Evolutionary conservation across 768 basidiomycete genomes (phyloP).

Genomic region (Hericium erinaceus): DNA sequence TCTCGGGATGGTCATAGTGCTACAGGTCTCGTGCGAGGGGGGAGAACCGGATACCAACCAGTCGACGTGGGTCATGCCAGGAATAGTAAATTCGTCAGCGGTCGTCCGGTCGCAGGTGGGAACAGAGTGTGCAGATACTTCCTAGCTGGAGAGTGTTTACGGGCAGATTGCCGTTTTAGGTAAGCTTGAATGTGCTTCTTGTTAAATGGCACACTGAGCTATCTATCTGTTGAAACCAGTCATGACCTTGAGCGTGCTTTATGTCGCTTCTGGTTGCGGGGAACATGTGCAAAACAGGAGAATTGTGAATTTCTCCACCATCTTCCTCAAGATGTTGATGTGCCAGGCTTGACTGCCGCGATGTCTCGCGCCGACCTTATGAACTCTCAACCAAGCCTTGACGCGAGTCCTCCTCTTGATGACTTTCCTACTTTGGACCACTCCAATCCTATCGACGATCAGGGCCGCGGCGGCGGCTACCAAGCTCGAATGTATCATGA

Average conservation of each 20-base stretch:
- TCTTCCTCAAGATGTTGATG: constrained; percentile 78
- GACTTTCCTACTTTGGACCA: constrained; percentile 64
- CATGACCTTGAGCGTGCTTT: constrained; percentile 92
- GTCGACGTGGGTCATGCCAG: constrained; percentile 11
- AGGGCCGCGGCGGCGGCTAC: constrained; percentile 32
- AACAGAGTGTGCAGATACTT: constrained; percentile 93
- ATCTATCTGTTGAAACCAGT: constrained; percentile 28
- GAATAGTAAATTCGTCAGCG: constrained; percentile 35
- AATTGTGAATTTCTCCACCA: constrained; percentile 95
- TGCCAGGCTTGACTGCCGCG: constrained; percentile 55
- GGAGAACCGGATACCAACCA: constrained; percentile 28
- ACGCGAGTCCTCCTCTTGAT: constrained; percentile 33
- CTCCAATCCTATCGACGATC: constrained; percentile 28
- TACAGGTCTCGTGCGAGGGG: constrained; percentile 27
- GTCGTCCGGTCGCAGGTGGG: constrained; percentile 48
- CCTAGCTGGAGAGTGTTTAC: constrained; percentile 89
- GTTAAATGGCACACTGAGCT: constrained; percentile 5
- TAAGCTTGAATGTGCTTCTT: constrained; percentile 26
- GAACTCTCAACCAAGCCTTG: constrained; percentile 30
- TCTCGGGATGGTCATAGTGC: constrained; percentile 38
- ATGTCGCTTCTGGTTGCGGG: constrained; percentile 96
- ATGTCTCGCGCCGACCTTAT: constrained; percentile 58
- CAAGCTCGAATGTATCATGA: constrained; percentile 48
- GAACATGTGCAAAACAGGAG: constrained; percentile 94
- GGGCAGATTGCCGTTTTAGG: constrained; percentile 98